Evolutionary conservation across 2,329 filamentous ascomycete genomes (phyloP), one percentile per base, ranked within the genome.

Genomic region (Penicillium expansum): DNA sequence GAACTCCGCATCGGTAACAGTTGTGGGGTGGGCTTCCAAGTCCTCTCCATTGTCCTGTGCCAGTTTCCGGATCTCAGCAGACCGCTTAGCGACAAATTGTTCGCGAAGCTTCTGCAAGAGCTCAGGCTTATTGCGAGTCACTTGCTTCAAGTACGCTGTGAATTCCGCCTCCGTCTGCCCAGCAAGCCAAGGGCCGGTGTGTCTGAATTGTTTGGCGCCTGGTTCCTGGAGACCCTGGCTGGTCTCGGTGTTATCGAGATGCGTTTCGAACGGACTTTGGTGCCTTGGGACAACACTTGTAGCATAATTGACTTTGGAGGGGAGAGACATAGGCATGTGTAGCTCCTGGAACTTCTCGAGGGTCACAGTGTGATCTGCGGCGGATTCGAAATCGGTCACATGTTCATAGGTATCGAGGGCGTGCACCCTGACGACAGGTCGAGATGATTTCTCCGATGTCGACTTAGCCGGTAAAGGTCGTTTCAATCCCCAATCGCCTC

Each of bases 401-500:
- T 92, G 89, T 75, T 97, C 92, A 65, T 86, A 83, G 2, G 91
- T 90, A 78, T 97, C 93, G 62, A 96, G 82, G 58, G 88, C 83
- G 67, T 86, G 86, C 64, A 97, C 77, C 62, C 90, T 85, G 52
- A 96, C 83, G 48, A 90, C 80, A 10, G 92, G 90, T n/a, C 86
- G 87, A 43, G 75, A 78, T 7, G 87, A 85, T 7, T 86, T 86
- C 52, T 85, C 84, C 20, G 86, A 84, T 5, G 91, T 92, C 3
- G 88, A 86, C 71, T 88, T 88, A 9, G 88, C 77, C 1, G 93
- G 93, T 6, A 97, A 80, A 1, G 91, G 82, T 54, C 93, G 82
- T 78, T 97, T 97, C 67, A 97, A 79, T 14, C 93, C 93, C 92
- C 93, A 97, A 70, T 97, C 93, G 35, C 93, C 93, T 69, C 85